A percentile compares a stretch with the other conserved stretches of the same genome.
These are phyloP conservation scores for Syzygium aromaticum DNA, from an alignment of 345 rosid species.

Conservation along the genomic window DNA sequence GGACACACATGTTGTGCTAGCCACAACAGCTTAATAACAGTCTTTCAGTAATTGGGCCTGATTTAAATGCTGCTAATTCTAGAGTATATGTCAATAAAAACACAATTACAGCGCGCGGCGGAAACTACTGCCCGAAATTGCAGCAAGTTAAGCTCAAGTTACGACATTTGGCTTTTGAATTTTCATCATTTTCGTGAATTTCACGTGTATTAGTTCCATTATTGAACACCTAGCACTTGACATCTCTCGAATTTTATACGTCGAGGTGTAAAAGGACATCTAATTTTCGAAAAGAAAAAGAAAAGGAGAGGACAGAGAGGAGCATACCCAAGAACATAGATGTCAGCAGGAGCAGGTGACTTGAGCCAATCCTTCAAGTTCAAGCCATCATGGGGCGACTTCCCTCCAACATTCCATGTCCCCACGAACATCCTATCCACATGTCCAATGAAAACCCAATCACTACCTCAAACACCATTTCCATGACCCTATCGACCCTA, in stretches of 20 bases:
- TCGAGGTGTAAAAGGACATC: background rate
- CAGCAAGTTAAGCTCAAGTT: too few species aligned
- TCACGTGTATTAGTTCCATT: too few species aligned
- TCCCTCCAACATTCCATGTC: constrained; percentile 95
- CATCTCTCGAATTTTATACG: background rate
- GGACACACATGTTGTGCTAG: too few species aligned
- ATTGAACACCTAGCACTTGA: background rate
- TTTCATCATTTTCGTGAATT: too few species aligned
- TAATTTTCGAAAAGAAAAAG: too few species aligned
- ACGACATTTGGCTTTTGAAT: too few species aligned
- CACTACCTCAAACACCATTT: background rate
- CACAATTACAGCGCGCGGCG: too few species aligned
- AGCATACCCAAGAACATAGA: constrained; percentile 74
- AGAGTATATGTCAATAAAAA: too few species aligned
- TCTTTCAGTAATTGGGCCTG: too few species aligned
- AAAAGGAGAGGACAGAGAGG: background rate
- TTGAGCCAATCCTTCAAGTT: constrained; percentile 61
- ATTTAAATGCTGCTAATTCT: too few species aligned
- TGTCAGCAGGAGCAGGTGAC: constrained; percentile 49
- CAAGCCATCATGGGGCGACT: constrained; percentile 57
- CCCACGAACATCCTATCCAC: constrained; percentile 68
- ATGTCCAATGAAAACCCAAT: background rate
- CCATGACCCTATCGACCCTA: background rate
- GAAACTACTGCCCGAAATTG: too few species aligned
- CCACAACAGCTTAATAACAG: too few species aligned